Percentiles rank a stretch among this genome's conserved stretches.
Conservation (phyloP, 179 eudicot species). For the Amaranthus tricolor region DNA sequence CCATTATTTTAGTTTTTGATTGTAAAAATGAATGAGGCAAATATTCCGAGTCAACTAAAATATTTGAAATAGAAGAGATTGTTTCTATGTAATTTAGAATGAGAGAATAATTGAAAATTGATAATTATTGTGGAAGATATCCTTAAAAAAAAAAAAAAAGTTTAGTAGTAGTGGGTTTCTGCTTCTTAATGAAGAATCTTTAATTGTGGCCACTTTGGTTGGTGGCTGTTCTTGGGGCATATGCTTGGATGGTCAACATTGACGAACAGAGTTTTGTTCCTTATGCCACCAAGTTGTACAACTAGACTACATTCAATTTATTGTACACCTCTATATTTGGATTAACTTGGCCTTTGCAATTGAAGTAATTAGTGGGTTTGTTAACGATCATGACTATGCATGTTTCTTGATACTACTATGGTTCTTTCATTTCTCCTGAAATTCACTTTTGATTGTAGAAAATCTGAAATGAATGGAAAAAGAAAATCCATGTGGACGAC, state of each 20-base stretch:
- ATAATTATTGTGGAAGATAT: neutral
- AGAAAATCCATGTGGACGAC: too few species aligned
- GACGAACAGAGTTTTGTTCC: neutral
- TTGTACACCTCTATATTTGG: neutral
- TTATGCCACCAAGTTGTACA: neutral
- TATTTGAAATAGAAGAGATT: too few species aligned
- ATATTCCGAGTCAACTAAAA: too few species aligned
- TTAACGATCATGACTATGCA: neutral
- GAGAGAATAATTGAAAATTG: too few species aligned
- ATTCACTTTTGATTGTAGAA: too few species aligned
- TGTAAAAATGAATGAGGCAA: too few species aligned
- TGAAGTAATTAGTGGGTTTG: neutral
- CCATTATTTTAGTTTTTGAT: too few species aligned
- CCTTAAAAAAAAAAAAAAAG: neutral
- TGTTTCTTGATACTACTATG: too few species aligned
- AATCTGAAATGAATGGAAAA: too few species aligned
- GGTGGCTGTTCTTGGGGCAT: neutral
- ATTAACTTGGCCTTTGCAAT: neutral
- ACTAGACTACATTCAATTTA: neutral
- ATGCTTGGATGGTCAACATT: neutral
- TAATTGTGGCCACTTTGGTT: conserved; percentile 3
- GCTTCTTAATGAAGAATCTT: neutral
- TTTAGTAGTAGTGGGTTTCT: neutral
- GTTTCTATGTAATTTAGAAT: too few species aligned
- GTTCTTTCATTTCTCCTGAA: too few species aligned